These are phyloP conservation scores for Melastoma candidum DNA, from an alignment of 441 rosid species.

Conservation along the genomic window DNA sequence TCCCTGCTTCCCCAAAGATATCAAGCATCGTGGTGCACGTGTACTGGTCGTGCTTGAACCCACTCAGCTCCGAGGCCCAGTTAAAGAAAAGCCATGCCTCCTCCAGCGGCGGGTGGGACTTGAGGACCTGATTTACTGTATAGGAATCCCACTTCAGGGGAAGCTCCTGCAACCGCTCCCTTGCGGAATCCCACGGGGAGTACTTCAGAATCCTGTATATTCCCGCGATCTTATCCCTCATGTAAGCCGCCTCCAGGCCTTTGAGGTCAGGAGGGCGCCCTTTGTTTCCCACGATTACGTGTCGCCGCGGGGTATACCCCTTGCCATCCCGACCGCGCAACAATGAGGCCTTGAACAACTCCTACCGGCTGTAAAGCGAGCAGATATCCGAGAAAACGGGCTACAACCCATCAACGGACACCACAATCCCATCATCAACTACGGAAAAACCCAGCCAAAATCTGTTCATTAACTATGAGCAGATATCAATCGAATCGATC, in stretches of 20 bases:
- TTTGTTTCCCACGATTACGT: too few species aligned
- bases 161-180: constrained; percentile 31
- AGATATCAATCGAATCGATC: too few species aligned
- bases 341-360: too few species aligned
- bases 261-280: neutral
- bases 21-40: constrained; percentile 90
- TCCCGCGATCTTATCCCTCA: constrained; percentile 39
- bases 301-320: too few species aligned
- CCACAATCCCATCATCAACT: too few species aligned
- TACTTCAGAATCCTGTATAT: constrained; percentile 57
- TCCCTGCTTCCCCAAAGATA: constrained; percentile 83
- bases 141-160: constrained; percentile 69
- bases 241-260: constrained; percentile 38
- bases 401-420: too few species aligned
- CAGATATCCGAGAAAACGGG: too few species aligned
- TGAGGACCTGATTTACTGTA: constrained; percentile 63
- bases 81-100: constrained; percentile 84
- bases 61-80: constrained; percentile 47
- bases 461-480: too few species aligned
- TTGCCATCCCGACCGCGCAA: too few species aligned
- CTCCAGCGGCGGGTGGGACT: constrained; percentile 88
- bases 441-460: too few species aligned
- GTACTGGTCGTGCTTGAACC: constrained; percentile 78
- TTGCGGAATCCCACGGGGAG: constrained; percentile 72
- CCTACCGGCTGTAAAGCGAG: too few species aligned